Evolutionary conservation across 2,329 filamentous ascomycete genomes (phyloP), one percentile per base, ranked within the genome.

Genomic region (Chrysosporium keratinophilum): DNA sequence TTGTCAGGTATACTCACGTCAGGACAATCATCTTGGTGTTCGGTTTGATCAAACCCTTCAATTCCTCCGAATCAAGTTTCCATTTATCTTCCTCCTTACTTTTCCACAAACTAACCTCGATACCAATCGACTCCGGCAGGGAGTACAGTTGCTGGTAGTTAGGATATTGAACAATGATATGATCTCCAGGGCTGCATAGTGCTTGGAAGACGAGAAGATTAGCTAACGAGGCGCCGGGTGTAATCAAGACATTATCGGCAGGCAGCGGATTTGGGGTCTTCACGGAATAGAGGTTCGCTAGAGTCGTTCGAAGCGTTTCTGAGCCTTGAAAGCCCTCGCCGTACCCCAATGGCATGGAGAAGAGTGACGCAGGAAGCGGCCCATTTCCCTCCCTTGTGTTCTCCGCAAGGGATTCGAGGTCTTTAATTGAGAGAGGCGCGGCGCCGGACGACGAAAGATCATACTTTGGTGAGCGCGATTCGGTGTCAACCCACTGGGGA

Each of bases 81-180:
- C 84, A 93, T 14, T 78, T 76, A 47, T 87, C 77, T 19, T 81
- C 74, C 39, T 79, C 75, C 47, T 76, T 77, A 7, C 88, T 75
- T 64, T 79, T 81, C 88, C 88, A 95, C 10, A 91, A 67, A 41
- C 82, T 82, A 14, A 94, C 85, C 55, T 87, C 80, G 0, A 87
- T 87, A 0, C 88, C 88, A 4, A 94, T 71, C 37, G 82, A 84
- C 59, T 77, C 75, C 0, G 88, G 87, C 0, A 94, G 79, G 9
- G 81, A 75, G 64, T 91, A 93, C 1, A 95, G 76, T 62, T 93
- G 87, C 66, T 93, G 87, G 63, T 93, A 94, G 0, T 87, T 91
- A 11, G 89, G 88, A 65, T 89, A 87, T 55, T 93, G 85, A 63
- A 87, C 93, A 55, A 95, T 78, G 45, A 91, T 85, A 74, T 95